These are phyloP conservation scores for Pseudogymnoascus sp. DNA, from an alignment of 2,329 filamentous ascomycete genomes.

Conservation along the genomic window DNA sequence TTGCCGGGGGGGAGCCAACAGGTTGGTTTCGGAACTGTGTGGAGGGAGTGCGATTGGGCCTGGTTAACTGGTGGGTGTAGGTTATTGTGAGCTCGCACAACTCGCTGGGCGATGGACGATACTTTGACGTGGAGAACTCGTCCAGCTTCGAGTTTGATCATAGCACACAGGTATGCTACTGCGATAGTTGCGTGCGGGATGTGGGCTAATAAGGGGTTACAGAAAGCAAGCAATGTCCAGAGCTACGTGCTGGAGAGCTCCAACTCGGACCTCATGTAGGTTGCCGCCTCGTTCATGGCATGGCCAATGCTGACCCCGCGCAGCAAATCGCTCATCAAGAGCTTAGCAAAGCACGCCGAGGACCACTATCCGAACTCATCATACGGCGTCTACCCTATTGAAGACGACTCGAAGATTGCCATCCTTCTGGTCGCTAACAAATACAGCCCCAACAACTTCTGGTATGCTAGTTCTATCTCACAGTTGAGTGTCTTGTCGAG, in stretches of 20 bases:
- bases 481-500: not conserved
- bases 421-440: conserved; percentile 88
- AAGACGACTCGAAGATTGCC: conserved; percentile 67
- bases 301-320: conserved; percentile 8
- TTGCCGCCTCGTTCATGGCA: conserved; percentile 8
- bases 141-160: conserved; percentile 89
- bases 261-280: conserved; percentile 73
- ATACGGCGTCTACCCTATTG: conserved; percentile 73
- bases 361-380: conserved; percentile 84
- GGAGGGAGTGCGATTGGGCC: not conserved
- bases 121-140: conserved; percentile 83
- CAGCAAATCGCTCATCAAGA: conserved; percentile 78
- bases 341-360: conserved; percentile 62
- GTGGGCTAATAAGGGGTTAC: conserved; percentile 9
- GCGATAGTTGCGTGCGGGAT: not conserved
- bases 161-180: conserved; percentile 53
- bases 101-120: conserved; percentile 68
- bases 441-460: conserved; percentile 97
- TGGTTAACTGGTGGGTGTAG: conserved; percentile 29
- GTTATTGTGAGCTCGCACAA: conserved; percentile 81
- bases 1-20: conserved; percentile 76
- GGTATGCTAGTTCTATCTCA: conserved; percentile 43
- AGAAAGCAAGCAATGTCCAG: conserved; percentile 78
- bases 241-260: conserved; percentile 69
- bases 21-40: conserved; percentile 38